These are phyloP conservation scores for Populus davidiana DNA, from an alignment of 345 rosid species.

Conservation along the genomic window DNA sequence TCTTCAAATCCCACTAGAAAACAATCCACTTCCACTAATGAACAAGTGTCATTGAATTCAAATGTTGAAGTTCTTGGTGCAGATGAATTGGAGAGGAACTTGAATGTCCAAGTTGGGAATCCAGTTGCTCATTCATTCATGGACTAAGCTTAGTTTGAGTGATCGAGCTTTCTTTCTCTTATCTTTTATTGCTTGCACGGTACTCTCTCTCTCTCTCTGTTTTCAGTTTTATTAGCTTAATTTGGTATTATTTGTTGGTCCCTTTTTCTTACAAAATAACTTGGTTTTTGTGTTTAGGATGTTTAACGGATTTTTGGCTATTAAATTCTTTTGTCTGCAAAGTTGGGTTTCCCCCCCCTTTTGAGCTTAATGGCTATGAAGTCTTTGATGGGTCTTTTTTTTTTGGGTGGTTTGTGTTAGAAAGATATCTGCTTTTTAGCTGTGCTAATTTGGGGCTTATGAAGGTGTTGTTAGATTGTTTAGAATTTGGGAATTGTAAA, in stretches of 20 bases:
- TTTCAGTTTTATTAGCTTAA: background rate
- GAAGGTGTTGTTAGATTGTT: background rate
- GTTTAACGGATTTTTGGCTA: background rate
- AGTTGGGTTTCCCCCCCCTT: background rate
- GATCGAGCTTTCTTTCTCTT: conserved; percentile 78
- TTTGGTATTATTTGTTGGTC: background rate
- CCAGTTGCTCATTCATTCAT: conserved; percentile 39
- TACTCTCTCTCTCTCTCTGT: conserved; percentile 17
- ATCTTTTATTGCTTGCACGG: conserved; percentile 84
- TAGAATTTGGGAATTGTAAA: background rate
- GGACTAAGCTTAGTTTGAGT: conserved; percentile 46
- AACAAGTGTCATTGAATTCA: background rate
- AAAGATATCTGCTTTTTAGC: background rate
- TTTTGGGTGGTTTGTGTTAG: background rate
- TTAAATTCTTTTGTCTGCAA: background rate
- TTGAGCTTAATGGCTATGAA: background rate
- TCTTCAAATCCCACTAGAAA: conserved; percentile 26
- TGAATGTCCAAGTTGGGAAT: conserved; percentile 47
- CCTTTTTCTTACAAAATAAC: too few relatives aligned
- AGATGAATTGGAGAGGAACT: conserved; percentile 32
- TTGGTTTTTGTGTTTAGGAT: background rate
- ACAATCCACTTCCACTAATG: conserved; percentile 13
- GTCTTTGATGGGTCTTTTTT: background rate
- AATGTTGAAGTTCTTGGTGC: conserved; percentile 15
- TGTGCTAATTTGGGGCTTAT: background rate